These are phyloP conservation scores for Nothophoma quercina DNA, from an alignment of 2,329 filamentous ascomycete species.

Conservation along the genomic window DNA sequence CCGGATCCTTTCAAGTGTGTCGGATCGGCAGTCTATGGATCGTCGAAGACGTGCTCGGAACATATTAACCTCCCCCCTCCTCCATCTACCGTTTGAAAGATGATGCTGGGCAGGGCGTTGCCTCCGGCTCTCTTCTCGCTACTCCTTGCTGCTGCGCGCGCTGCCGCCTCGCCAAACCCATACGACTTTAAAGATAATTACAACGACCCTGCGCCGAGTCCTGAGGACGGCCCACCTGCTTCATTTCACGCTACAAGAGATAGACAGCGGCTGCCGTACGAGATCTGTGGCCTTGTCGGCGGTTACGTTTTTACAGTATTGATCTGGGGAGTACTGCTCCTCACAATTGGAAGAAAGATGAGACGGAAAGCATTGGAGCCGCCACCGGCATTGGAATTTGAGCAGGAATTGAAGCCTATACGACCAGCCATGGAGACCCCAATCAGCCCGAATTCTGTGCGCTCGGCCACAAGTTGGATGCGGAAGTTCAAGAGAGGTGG, in stretches of 20 bases:
- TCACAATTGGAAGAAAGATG: slow-evolving; percentile 56
- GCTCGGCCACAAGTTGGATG: slow-evolving; percentile 43
- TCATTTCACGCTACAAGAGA: slow-evolving; percentile 41
- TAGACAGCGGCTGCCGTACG: slow-evolving; percentile 72
- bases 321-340: slow-evolving; percentile 70
- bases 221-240: slow-evolving; percentile 40
- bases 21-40: slow-evolving; percentile 22
- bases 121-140: slow-evolving; percentile 36
- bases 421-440: slow-evolving; percentile 36
- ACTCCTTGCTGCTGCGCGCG: slow-evolving; percentile 34
- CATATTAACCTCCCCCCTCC: slow-evolving; percentile 14
- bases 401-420: slow-evolving; percentile 58
- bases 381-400: slow-evolving; percentile 61
- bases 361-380: slow-evolving; percentile 59
- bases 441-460: slow-evolving; percentile 43
- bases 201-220: slow-evolving; percentile 35
- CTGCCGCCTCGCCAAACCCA: slow-evolving; percentile 32
- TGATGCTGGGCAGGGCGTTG: slow-evolving; percentile 39
- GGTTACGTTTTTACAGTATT: slow-evolving; percentile 82
- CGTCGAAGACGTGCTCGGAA: slow-evolving; percentile 9
- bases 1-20: slow-evolving; percentile 24
- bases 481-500: slow-evolving; percentile 43
- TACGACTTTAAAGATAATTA: slow-evolving; percentile 39
- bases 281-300: slow-evolving; percentile 84
- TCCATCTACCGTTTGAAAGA: slow-evolving; percentile 17